Conservation (phyloP, 2,329 filamentous ascomycete genomes). For the Pezicula neosporulosa region DNA sequence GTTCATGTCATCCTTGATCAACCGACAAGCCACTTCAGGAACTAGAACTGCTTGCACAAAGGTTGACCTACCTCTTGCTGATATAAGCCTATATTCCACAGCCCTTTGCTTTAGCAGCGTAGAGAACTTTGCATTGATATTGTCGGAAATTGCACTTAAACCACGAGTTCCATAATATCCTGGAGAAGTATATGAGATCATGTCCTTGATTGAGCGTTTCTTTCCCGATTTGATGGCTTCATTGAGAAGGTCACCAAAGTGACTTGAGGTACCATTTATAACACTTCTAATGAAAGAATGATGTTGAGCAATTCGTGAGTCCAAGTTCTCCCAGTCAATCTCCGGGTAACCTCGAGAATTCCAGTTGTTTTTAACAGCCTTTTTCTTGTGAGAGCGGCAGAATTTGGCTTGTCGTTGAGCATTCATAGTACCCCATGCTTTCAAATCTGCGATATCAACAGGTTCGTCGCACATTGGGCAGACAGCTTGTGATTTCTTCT, state of each 20-base stretch:
- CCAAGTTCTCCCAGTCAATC: constrained; percentile 65
- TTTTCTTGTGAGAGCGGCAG: constrained; percentile 59
- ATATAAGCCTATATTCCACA: constrained; percentile 61
- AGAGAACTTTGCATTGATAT: constrained; percentile 59
- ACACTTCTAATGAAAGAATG: constrained; percentile 53
- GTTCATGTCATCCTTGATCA: constrained; percentile 57
- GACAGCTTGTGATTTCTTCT: constrained; percentile 16
- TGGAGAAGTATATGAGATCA: constrained; percentile 51
- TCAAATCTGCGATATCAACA: constrained; percentile 54
- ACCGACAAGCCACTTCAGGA: constrained; percentile 57
- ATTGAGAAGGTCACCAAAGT: constrained; percentile 57
- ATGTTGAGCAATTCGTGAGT: constrained; percentile 54
- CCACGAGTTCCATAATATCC: constrained; percentile 85
- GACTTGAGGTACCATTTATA: constrained; percentile 50
- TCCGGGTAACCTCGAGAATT: constrained; percentile 56
- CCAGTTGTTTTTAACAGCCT: constrained; percentile 42
- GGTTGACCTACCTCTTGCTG: constrained; percentile 60
- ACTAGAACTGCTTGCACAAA: constrained; percentile 76
- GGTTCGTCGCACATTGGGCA: constrained; percentile 67
- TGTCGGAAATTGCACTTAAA: constrained; percentile 67
- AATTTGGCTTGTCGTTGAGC: constrained; percentile 59
- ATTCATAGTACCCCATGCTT: constrained; percentile 49
- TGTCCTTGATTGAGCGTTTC: constrained; percentile 57
- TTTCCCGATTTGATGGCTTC: constrained; percentile 53
- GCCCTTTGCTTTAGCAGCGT: constrained; percentile 57